Base-by-base conservation (phyloP, 75 land plant species). In the Pseudotsuga menziesii region DNA sequence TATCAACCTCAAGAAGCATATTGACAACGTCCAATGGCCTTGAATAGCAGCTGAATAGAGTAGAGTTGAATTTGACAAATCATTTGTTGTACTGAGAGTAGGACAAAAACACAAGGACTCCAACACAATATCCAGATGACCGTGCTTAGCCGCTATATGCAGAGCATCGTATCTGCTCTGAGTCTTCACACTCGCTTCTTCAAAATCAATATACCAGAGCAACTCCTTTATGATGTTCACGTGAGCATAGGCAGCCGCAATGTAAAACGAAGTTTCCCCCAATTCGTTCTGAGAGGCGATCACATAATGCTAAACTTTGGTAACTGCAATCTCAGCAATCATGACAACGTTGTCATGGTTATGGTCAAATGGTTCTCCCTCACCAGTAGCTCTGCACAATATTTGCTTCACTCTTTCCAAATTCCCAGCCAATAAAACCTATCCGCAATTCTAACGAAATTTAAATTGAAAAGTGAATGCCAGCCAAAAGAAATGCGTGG, bases 21-120 rank as follows among this genome's bases (percentile, higher is more conserved):
- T 78, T 83, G 20, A 90, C 90, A 52, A 85, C 80, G 27, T 85
- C 83, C 15, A 76, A 61, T 90, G 90, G 14, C 92, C 92, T 73
- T 88, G 90, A 13, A 80, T 67, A n/a, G 92, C 90, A 57, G 90
- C 89, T 19, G 89, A 80, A 48, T 90, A 89, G 19, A 90, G 71
- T 41, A 90, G 82, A 17, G 92, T 90, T 19, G 89, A 85, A 79
- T 88, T 90, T 19, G 90, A 79, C 4, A 77, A 44, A 77, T 90
- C 92, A 36, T 76, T 82, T 13, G 92, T 90, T 82, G 79, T 79
- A 0, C 80, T 69, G 14, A 85, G 85, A 8, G 76, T 74, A 35
- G 88, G 90, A 58, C 66, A 63, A 32, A 79, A 85, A 66, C 64
- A 70, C 73, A 91, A 54, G 20, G 89, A 84, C 27, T 79, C 85